These are phyloP conservation scores for Candida xiaguanensis DNA, from an alignment of 805 yeast species.

Conservation along the genomic window DNA sequence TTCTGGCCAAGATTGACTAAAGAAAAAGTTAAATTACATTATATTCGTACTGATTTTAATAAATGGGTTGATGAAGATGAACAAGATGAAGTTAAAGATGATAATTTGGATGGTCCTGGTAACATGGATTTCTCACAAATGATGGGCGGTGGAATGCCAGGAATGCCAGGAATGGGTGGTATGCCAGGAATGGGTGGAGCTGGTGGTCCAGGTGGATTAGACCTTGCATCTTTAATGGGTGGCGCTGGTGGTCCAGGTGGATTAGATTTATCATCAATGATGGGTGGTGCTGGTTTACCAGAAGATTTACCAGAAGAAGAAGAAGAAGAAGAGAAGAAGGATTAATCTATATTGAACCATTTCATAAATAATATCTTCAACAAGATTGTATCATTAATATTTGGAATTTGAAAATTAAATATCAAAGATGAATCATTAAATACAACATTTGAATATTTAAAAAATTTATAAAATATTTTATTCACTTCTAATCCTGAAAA, in stretches of 20 bases:
- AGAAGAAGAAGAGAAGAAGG: slow-evolving; percentile 17
- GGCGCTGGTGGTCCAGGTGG: slow-evolving; percentile 21
- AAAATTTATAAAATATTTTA: slow-evolving; percentile 5
- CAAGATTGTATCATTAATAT: slow-evolving; percentile 1
- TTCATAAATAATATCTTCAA: slow-evolving; percentile 6
- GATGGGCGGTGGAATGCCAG: slow-evolving; percentile 32
- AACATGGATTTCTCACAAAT: slow-evolving; percentile 32
- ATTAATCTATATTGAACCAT: slow-evolving; percentile 7
- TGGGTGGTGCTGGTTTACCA: slow-evolving; percentile 30
- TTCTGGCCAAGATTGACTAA: slow-evolving; percentile 96
- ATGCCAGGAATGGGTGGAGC: slow-evolving; percentile 24
- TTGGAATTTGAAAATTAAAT: slow-evolving; percentile 5
- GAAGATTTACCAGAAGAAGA: slow-evolving; percentile 21
- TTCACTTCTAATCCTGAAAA: slow-evolving; percentile 6
- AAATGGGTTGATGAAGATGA: slow-evolving; percentile 99
- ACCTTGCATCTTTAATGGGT: slow-evolving; percentile 37
- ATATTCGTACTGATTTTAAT: slow-evolving; percentile 91
- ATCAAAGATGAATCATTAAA: slow-evolving; percentile 8
- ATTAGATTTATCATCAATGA: slow-evolving; percentile 23
- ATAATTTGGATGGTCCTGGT: slow-evolving; percentile 21
- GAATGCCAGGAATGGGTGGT: slow-evolving; percentile 29
- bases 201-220: slow-evolving; percentile 24
- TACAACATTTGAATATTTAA: background rate
- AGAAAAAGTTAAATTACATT: slow-evolving; percentile 74
- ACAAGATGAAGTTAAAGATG: slow-evolving; percentile 68